Conservation (phyloP, 805 yeast genomes). For the Wickerhamiella nectarea region DNA sequence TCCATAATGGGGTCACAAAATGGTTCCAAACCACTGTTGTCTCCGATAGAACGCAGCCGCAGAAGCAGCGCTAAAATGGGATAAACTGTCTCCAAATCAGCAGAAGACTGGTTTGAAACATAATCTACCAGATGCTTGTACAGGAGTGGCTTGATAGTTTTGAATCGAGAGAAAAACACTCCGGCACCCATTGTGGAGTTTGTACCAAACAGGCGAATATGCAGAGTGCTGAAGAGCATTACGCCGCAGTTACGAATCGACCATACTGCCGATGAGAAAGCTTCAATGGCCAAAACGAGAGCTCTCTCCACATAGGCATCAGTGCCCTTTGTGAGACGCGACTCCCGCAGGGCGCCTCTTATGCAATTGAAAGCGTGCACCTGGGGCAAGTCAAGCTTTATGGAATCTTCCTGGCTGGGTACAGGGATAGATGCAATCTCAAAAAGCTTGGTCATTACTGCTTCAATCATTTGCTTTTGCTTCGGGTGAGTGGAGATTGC, state of each 20-base stretch:
- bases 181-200: constrained; percentile 35
- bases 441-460: constrained; percentile 40
- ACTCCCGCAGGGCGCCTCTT: constrained; percentile 57
- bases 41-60: constrained; percentile 50
- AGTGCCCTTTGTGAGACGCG: constrained; percentile 44
- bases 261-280: constrained; percentile 63
- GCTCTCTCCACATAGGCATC: constrained; percentile 42
- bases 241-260: constrained; percentile 82
- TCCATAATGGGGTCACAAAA: constrained; percentile 37
- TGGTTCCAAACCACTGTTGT: constrained; percentile 37
- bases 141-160: constrained; percentile 38
- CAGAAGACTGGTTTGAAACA: constrained; percentile 17
- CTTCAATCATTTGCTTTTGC: constrained; percentile 31
- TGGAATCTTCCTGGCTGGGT: constrained; percentile 31
- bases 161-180: constrained; percentile 55
- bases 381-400: constrained; percentile 66
- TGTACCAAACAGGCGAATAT: constrained; percentile 60
- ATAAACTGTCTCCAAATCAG: constrained; percentile 41
- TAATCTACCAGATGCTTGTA: constrained; percentile 23
- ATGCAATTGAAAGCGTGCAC: constrained; percentile 88
- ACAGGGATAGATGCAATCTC: constrained; percentile 42
- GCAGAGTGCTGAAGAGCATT: constrained; percentile 80
- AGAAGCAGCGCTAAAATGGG: constrained; percentile 63
- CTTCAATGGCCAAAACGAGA: constrained; percentile 43
- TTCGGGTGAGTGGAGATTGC: constrained; percentile 41